Evolutionary conservation across 2,329 filamentous ascomycete genomes (phyloP).

Genomic region (Pseudogymnoascus sp.): DNA sequence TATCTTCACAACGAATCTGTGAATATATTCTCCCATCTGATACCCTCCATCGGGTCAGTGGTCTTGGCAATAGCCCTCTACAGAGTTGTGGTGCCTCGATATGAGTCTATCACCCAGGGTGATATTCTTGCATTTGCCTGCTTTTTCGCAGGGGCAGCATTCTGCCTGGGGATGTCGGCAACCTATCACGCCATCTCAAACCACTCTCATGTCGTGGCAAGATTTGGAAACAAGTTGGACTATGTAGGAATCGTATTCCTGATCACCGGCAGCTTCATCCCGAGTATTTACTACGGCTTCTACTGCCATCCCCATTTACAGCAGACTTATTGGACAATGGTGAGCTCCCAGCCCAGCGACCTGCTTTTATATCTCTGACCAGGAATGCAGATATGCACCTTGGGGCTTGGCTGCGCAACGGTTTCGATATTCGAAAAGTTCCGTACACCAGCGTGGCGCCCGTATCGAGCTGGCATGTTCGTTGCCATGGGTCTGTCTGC

Average conservation of each 20-base stretch:
- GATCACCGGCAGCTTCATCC: constrained; percentile 87
- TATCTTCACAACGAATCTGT: constrained; percentile 60
- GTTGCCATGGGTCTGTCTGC: constrained; percentile 79
- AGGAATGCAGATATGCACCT: constrained; percentile 59
- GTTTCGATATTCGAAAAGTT: constrained; percentile 79
- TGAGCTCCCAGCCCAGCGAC: constrained; percentile 37
- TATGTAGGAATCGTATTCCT: constrained; percentile 89
- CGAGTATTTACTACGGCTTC: constrained; percentile 82
- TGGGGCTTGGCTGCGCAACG: constrained; percentile 69
- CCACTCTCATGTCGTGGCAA: constrained; percentile 71
- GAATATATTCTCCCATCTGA: constrained; percentile 66
- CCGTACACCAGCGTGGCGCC: constrained; percentile 74
- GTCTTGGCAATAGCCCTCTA: constrained; percentile 52
- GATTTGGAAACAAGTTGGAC: constrained; percentile 86
- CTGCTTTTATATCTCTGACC: not conserved
- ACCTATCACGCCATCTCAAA: constrained; percentile 81
- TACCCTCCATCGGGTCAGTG: constrained; percentile 52
- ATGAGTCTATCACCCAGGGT: constrained; percentile 51
- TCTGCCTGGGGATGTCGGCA: constrained; percentile 74
- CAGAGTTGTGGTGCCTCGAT: constrained; percentile 55
- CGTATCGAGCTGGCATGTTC: constrained; percentile 85
- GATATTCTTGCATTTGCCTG: constrained; percentile 70
- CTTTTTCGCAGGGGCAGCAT: constrained; percentile 70
- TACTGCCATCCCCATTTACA: constrained; percentile 62
- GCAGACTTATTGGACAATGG: constrained; percentile 67